phyloP scores from a whole-genome alignment of 2,329 filamentous ascomycete species.

The Colletotrichum eleusines region DNA sequence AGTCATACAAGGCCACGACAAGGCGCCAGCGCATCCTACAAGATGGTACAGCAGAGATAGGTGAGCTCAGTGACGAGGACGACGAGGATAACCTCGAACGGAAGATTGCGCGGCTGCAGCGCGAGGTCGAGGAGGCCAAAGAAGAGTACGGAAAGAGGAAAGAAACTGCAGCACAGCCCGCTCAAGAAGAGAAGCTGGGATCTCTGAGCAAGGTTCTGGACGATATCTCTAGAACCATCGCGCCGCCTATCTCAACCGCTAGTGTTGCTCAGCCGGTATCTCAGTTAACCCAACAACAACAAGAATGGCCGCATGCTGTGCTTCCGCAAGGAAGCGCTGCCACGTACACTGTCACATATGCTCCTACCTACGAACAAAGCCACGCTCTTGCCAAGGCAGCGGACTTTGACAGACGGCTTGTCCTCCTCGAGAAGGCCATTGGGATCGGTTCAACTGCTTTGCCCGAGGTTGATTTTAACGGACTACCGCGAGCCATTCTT shows the following conservation, averaged over 20 bases:
- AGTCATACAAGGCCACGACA: slow-evolving; percentile 83
- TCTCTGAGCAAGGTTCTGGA: slow-evolving; percentile 81
- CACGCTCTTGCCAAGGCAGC: slow-evolving; percentile 84
- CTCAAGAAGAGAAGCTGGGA: slow-evolving; percentile 68
- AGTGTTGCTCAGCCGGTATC: slow-evolving; percentile 9
- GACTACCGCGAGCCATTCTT: slow-evolving; percentile 76
- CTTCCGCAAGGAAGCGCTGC: slow-evolving; percentile 25
- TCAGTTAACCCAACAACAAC: slow-evolving; percentile 41
- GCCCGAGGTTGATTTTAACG: slow-evolving; percentile 70
- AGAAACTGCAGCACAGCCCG: slow-evolving; percentile 57
- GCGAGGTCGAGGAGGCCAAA: slow-evolving; percentile 84
- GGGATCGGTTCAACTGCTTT: slow-evolving; percentile 80
- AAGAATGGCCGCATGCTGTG: slow-evolving; percentile 43
- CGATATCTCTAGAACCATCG: slow-evolving; percentile 63
- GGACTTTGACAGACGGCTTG: slow-evolving; percentile 86
- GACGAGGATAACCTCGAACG: slow-evolving; percentile 77
- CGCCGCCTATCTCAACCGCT: slow-evolving; percentile 44
- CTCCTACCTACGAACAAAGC: slow-evolving; percentile 73
- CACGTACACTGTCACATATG: slow-evolving; percentile 75
- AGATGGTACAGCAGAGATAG: slow-evolving; percentile 75
- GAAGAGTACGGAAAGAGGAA: slow-evolving; percentile 69
- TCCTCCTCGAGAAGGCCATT: slow-evolving; percentile 82
- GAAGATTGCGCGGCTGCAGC: slow-evolving; percentile 83
- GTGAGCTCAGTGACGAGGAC: slow-evolving; percentile 81
- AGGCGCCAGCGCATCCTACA: slow-evolving; percentile 73